Evolutionary conservation across 352 stramenopile species (phyloP), one percentile per base, ranked within the genome.

Genomic region (Phytophthora litchii): DNA sequence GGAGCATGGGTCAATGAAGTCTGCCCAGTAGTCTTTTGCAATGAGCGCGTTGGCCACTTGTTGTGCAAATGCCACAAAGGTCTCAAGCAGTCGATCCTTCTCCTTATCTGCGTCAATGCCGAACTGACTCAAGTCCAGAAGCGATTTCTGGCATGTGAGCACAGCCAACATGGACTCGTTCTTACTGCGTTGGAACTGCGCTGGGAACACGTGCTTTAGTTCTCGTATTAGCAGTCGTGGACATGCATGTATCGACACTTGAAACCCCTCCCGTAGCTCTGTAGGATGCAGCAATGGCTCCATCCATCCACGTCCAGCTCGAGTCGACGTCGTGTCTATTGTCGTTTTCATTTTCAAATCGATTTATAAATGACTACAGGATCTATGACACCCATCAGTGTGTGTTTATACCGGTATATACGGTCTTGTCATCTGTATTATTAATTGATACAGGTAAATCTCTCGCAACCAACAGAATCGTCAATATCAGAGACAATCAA

Each of bases 1-100:
- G 8, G 90, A 98, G 74, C 96, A 99, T 19, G 96, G 96, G 81
- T 99, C 96, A 70, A 98, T 99, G 68, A 96, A 99, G 78, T 99
- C 96, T 13, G 94, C 94, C 94, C 94, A 99, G 71, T 89, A 97
- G 13, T 90, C 82, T 29, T 72, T 75, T 19, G 69, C 73, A 36
- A 86, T 71, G 19, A 99, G 67, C 46, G 76, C 66, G 10, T 93
- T 67, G 49, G 81, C 92, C 16, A 99, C 69, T 32, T 86, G 70
- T 49, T 95, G 80, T 25, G 93, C 95, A 67, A 98, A 98, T 21
- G 77, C 83, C 27, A 97, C 79, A 63, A 98, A 98, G n/a, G 83
- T 87, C 70, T 98, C 97, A 1, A 98, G 84, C n/a, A 98, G 76
- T 23, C 92, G 79, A 78, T 99, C 95, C 62, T 99, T 99, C 79